phyloP scores from a whole-genome alignment of 768 basidiomycete genomes.

The Butyriboletus loyo region DNA sequence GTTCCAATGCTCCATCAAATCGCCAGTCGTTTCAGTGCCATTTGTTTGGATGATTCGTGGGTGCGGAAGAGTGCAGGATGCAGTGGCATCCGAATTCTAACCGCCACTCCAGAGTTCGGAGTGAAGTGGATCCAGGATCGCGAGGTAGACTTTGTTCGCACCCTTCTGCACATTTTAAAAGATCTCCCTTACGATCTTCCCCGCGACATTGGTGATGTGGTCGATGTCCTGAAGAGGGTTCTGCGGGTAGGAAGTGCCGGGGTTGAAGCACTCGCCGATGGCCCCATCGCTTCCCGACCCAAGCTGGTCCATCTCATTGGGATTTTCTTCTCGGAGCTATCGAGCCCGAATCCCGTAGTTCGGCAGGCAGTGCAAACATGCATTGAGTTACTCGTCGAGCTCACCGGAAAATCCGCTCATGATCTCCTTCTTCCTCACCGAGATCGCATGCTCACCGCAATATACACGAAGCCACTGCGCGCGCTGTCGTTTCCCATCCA shows the following conservation, averaged over 20 bases:
- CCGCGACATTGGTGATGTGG: constrained; percentile 72
- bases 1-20: constrained; percentile 75
- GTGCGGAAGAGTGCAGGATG: constrained; percentile 86
- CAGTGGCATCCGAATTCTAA: constrained; percentile 78
- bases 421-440: constrained; percentile 84
- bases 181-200: constrained; percentile 92
- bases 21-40: constrained; percentile 74
- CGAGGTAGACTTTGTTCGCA: constrained; percentile 86
- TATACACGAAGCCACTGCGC: constrained; percentile 94
- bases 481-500: constrained; percentile 94
- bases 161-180: constrained; percentile 87
- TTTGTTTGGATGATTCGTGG: constrained; percentile 93
- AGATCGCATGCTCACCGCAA: constrained; percentile 81
- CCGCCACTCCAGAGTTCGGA: constrained; percentile 65
- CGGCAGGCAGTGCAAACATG: constrained; percentile 81
- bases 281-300: constrained; percentile 40
- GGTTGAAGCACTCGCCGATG: constrained; percentile 45
- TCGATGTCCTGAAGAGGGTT: constrained; percentile 69
- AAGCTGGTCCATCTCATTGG: constrained; percentile 70
- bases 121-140: constrained; percentile 80
- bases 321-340: constrained; percentile 84
- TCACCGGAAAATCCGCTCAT: constrained; percentile 65
- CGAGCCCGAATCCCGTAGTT: constrained; percentile 81
- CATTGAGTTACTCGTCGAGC: constrained; percentile 71
- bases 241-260: constrained; percentile 57